phyloP scores from a whole-genome alignment of 805 yeast species.

The Saturnispora hagleri region DNA sequence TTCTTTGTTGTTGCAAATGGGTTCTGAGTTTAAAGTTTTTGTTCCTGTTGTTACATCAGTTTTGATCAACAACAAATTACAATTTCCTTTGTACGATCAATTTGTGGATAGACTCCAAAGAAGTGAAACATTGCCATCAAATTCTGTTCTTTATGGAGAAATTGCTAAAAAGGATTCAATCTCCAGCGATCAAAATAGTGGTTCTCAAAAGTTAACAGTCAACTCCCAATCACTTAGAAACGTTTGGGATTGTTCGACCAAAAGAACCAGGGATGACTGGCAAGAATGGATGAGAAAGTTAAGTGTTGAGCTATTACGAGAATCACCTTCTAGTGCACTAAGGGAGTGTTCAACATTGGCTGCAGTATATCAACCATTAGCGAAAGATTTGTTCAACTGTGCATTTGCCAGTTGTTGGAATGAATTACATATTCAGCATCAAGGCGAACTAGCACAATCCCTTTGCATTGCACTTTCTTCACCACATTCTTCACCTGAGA shows the following conservation, averaged over 20 bases:
- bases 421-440: slow-evolving; percentile 79
- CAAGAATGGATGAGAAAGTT: slow-evolving; percentile 91
- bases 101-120: slow-evolving; percentile 67
- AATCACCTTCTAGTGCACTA: slow-evolving; percentile 89
- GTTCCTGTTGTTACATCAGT: slow-evolving; percentile 72
- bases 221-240: slow-evolving; percentile 56
- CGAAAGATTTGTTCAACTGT: slow-evolving; percentile 85
- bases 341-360: slow-evolving; percentile 90
- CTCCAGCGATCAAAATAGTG: slow-evolving; percentile 53
- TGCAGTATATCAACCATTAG: slow-evolving; percentile 76
- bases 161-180: slow-evolving; percentile 33
- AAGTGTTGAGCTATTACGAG: slow-evolving; percentile 76
- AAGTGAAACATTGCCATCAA: slow-evolving; percentile 81
- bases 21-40: slow-evolving; percentile 75
- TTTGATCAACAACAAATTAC: slow-evolving; percentile 51
- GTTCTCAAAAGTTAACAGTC: slow-evolving; percentile 65
- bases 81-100: slow-evolving; percentile 69
- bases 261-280: slow-evolving; percentile 93
- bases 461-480: slow-evolving; percentile 82
- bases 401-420: slow-evolving; percentile 96
- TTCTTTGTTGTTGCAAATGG: slow-evolving; percentile 69
- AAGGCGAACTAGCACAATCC: slow-evolving; percentile 79
- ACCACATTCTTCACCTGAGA: slow-evolving; percentile 91
- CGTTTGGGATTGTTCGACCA: slow-evolving; percentile 88
- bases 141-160: slow-evolving; percentile 59